A percentile compares a stretch with the other conserved stretches of the same genome.
Conservation (phyloP, 1,284 basidiomycete species). For the Malassezia pachydermatis region DNA sequence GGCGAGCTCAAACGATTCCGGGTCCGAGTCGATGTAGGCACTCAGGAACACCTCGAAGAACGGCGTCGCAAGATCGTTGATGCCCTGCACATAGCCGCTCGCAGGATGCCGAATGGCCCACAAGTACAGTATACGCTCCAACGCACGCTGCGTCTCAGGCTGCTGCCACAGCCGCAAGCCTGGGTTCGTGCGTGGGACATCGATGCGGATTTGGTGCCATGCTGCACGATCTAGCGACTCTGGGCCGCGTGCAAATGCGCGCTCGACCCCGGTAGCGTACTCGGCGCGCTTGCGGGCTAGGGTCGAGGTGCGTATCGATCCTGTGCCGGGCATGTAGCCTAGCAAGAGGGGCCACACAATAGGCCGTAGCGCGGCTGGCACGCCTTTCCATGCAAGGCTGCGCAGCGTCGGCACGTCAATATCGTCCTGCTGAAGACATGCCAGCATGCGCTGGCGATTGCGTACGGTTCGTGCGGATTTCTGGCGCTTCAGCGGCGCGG, state of each 20-base stretch:
- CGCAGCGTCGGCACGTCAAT: constrained; percentile 59
- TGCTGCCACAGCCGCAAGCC: constrained; percentile 45
- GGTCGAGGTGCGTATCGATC: constrained; percentile 64
- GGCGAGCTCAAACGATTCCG: constrained; percentile 38
- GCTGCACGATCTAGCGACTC: constrained; percentile 37
- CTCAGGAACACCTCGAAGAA: constrained; percentile 46
- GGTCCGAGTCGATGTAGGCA: constrained; percentile 39
- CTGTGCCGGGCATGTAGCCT: constrained; percentile 72
- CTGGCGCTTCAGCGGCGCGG: constrained; percentile 15
- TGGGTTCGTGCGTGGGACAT: constrained; percentile 46
- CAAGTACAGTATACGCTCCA: constrained; percentile 46
- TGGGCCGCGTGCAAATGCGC: constrained; percentile 70
- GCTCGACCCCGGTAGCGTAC: constrained; percentile 75
- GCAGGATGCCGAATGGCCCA: constrained; percentile 48
- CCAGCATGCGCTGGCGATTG: constrained; percentile 28
- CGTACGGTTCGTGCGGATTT: constrained; percentile 25
- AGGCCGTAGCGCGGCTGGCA: constrained; percentile 75
- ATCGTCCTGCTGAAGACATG: constrained; percentile 33
- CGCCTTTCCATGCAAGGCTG: constrained; percentile 88
- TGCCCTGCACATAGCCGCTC: constrained; percentile 47
- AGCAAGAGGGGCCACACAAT: constrained; percentile 89
- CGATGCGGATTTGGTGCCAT: constrained; percentile 47
- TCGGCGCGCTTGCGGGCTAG: constrained; percentile 81
- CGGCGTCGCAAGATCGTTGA: constrained; percentile 48
- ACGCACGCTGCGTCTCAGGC: constrained; percentile 38